Conservation (phyloP, 148 eudicot genomes). For the Spergularia marina region DNA sequence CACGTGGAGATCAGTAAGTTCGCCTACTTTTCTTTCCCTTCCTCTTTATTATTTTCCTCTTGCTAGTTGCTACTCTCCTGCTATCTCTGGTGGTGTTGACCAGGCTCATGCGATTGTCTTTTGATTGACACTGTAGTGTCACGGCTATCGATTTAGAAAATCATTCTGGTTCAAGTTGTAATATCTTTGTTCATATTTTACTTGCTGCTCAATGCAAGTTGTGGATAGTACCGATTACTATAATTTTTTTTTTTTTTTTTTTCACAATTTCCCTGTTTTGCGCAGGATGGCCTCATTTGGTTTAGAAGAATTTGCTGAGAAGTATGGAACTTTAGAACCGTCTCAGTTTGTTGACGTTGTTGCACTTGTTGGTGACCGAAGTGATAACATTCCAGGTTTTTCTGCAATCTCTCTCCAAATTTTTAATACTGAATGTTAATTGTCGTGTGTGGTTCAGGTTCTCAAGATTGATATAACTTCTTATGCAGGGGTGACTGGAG, state of each 20-base stretch:
- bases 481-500: constrained; percentile 77
- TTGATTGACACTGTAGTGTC: neutral
- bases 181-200: neutral
- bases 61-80: neutral
- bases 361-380: constrained; percentile 84
- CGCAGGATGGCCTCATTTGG: constrained; percentile 92
- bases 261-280: neutral
- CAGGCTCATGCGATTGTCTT: neutral
- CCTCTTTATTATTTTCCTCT: neutral
- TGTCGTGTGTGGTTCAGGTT: constrained; percentile 5
- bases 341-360: constrained; percentile 92
- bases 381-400: constrained; percentile 94
- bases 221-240: neutral
- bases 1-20: constrained; percentile 91
- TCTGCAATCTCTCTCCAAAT: constrained; percentile 6
- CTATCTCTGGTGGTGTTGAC: neutral
- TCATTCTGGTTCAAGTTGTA: neutral
- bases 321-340: constrained; percentile 69
- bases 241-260: neutral
- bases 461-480: constrained; percentile 13
- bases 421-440: too few species aligned
- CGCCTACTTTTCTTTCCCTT: neutral
- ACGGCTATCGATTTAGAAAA: neutral
- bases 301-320: constrained; percentile 84
- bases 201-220: neutral